phyloP scores from a whole-genome alignment of 164 flowering plant genomes.

The Magnolia changhungtana region DNA sequence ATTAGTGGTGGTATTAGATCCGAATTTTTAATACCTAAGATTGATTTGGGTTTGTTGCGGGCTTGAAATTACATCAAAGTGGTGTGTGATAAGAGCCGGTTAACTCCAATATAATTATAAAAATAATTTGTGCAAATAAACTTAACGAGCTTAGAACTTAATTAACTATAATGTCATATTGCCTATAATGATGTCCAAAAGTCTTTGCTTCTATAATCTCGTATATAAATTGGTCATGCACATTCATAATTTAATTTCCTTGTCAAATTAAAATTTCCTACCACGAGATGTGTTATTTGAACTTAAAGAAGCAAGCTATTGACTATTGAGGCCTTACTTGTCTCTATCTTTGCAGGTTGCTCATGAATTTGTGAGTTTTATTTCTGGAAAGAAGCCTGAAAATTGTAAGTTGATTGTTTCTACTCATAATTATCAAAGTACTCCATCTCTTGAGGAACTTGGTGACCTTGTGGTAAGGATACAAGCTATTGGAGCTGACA shows the following conservation, averaged over 20 bases:
- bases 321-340: not conserved
- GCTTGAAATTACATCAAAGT: too few species aligned
- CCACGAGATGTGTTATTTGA: too few species aligned
- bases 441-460: slow-evolving; percentile 87
- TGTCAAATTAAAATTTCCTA: not conserved
- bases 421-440: slow-evolving; percentile 74
- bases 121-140: too few species aligned
- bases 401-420: slow-evolving; percentile 80
- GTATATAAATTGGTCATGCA: not conserved
- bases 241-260: not conserved
- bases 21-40: too few species aligned
- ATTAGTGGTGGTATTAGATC: too few species aligned
- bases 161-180: not conserved
- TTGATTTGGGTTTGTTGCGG: too few species aligned
- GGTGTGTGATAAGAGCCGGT: too few species aligned
- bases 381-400: slow-evolving; percentile 57
- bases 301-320: not conserved
- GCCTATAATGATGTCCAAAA: not conserved
- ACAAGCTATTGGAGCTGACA: slow-evolving; percentile 93
- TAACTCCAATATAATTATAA: too few species aligned
- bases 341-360: slow-evolving; percentile 56
- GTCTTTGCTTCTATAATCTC: not conserved
- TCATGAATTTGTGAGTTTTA: slow-evolving; percentile 54
- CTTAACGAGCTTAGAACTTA: not conserved
- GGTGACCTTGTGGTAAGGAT: slow-evolving; percentile 72